Percentiles rank a stretch among this genome's conserved stretches.
These are phyloP conservation scores for Diversispora epigaea DNA, from an alignment of 192 early-diverging fungal species.

Conservation along the genomic window DNA sequence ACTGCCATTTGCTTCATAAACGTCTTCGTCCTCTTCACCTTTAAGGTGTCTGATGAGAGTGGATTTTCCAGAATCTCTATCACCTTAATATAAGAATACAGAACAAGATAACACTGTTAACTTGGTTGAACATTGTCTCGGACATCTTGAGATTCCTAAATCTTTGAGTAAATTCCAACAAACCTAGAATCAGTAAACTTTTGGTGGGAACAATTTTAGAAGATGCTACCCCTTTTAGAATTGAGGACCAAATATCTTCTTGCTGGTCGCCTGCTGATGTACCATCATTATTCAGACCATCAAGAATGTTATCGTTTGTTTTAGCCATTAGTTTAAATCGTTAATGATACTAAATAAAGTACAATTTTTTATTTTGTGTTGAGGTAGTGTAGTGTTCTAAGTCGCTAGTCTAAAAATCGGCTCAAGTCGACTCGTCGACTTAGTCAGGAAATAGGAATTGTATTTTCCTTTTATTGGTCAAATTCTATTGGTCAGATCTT, in stretches of 20 bases:
- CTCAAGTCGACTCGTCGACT: too few species aligned
- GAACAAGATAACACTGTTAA: neutral
- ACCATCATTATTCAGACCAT: neutral
- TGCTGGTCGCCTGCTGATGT: constrained; percentile 1
- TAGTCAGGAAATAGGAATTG: too few species aligned
- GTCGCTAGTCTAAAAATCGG: too few species aligned
- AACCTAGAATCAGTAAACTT: constrained; percentile 81
- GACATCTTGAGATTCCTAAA: neutral
- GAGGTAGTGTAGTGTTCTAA: too few species aligned
- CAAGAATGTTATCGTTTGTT: too few species aligned
- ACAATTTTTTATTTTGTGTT: too few species aligned
- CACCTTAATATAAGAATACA: constrained; percentile 47
- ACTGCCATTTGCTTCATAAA: constrained; percentile 38
- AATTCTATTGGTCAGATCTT: too few species aligned
- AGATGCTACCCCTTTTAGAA: constrained; percentile 73
- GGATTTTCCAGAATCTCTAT: constrained; percentile 80
- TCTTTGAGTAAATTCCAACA: neutral
- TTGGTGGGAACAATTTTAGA: constrained; percentile 74
- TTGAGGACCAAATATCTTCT: constrained; percentile 75
- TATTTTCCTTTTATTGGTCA: too few species aligned
- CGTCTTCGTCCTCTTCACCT: constrained; percentile 42
- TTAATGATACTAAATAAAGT: too few species aligned
- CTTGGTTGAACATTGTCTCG: neutral
- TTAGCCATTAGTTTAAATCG: too few species aligned
- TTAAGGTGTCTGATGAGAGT: constrained; percentile 70